A percentile compares a stretch with the other conserved stretches of the same genome.
Conservation (phyloP, 148 eudicot species). For the Arctostaphylos glauca region DNA sequence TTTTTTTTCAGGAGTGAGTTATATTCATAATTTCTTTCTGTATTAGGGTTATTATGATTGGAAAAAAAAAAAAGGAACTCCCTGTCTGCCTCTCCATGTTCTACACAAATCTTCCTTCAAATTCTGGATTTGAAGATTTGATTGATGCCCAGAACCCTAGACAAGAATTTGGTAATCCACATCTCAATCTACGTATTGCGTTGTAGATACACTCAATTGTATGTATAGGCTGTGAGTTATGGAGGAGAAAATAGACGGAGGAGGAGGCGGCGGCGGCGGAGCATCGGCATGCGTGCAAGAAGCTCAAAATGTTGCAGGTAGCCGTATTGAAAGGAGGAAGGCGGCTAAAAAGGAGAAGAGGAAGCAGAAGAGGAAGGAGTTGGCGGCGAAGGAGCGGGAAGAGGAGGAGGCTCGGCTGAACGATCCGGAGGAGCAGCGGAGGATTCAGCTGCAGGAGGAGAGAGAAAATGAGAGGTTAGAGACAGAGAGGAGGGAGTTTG, state of each 20-base stretch:
- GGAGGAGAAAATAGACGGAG: slow-evolving; percentile 7
- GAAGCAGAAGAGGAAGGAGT: slow-evolving; percentile 67
- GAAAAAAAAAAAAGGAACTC: too few species aligned
- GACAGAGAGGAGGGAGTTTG: slow-evolving; percentile 61
- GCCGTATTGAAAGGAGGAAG: slow-evolving; percentile 78
- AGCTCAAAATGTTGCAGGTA: background rate
- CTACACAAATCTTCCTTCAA: too few species aligned
- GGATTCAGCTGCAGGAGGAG: slow-evolving; percentile 46
- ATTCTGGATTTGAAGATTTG: too few species aligned
- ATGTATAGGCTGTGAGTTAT: background rate
- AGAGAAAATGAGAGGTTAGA: slow-evolving; percentile 61
- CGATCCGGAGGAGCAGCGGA: slow-evolving; percentile 60
- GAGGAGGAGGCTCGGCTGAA: slow-evolving; percentile 54
- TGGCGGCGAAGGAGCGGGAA: slow-evolving; percentile 55
- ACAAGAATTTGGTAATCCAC: background rate
- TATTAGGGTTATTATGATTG: too few species aligned
- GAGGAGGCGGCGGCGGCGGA: background rate
- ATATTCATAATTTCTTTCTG: too few species aligned
- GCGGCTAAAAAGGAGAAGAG: slow-evolving; percentile 75
- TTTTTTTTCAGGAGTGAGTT: too few species aligned
- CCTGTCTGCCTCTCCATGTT: too few species aligned
- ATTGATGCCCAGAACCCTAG: background rate
- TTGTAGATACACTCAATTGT: background rate
- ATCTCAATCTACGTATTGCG: background rate
- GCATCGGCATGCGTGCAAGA: background rate